A percentile compares a stretch with the other conserved stretches of the same genome.
These are phyloP conservation scores for Pseudocercospora pini-densiflorae DNA, from an alignment of 2,329 filamentous ascomycete genomes.

Conservation along the genomic window DNA sequence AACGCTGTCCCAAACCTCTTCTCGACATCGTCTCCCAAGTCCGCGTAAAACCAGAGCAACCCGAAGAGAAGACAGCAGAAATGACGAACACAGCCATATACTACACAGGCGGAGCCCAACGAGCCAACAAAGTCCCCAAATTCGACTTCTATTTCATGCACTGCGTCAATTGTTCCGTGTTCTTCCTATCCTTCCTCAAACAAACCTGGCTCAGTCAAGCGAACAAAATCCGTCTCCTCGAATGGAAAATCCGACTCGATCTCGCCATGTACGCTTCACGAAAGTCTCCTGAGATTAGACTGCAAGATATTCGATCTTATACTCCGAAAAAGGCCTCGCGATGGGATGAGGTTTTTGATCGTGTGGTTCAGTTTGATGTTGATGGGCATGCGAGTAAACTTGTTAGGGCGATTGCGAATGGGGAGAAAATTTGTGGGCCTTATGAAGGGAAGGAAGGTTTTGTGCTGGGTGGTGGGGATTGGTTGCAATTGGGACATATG, in stretches of 20 bases:
- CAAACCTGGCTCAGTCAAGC: constrained; percentile 64
- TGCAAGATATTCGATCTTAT: constrained; percentile 66
- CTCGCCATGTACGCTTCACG: constrained; percentile 75
- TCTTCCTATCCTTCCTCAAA: constrained; percentile 66
- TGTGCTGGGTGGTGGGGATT: constrained; percentile 60
- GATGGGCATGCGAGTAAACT: constrained; percentile 85
- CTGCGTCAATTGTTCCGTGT: constrained; percentile 76
- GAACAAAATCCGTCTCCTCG: constrained; percentile 71
- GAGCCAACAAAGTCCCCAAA: constrained; percentile 67
- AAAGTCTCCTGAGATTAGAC: constrained; percentile 62
- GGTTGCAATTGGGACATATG: constrained; percentile 65
- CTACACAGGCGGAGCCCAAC: constrained; percentile 65
- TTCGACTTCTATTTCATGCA: constrained; percentile 82
- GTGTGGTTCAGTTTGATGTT: constrained; percentile 60
- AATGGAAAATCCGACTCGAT: constrained; percentile 81
- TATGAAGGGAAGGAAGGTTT: constrained; percentile 55
- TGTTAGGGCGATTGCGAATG: constrained; percentile 70
- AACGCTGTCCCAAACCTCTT: constrained; percentile 66
- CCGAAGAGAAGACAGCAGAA: constrained; percentile 63
- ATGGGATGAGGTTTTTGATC: constrained; percentile 53
- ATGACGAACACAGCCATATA: constrained; percentile 72
- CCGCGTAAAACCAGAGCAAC: constrained; percentile 54
- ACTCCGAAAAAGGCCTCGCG: constrained; percentile 51
- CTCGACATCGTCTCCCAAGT: constrained; percentile 63
- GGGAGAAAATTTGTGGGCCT: constrained; percentile 55